Base-by-base conservation (phyloP, 805 yeast species). In the Grigorovia jiainica region DNA sequence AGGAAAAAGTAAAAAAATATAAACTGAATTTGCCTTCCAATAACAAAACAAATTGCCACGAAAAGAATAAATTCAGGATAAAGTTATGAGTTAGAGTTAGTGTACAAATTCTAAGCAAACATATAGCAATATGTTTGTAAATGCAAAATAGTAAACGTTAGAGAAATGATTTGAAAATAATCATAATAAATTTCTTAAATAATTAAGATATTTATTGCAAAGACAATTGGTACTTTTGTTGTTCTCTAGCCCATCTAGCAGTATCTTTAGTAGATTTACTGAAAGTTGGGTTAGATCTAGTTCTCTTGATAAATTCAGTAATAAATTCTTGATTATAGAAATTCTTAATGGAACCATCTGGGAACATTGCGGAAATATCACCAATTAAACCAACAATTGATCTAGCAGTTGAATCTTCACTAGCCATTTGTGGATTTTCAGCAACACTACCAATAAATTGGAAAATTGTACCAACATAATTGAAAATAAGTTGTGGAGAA, bases 221-320 rank as follows among this genome's bases (percentile, higher is more conserved):
- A 1, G 57, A 47, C 30, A 57, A 38, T 48, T 61, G 65, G 36
- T 46, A 48, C 36, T 58, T 59, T 42, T 60, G 64, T 47, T 67
- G 95, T 55, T 84, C 95, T 52, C 92, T 76, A 13, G 98, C 97
- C 97, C 97, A 92, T 65, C 89, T 77, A 7, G 97, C 97, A n/a
- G 95, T 85, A 55, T 83, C 92, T 59, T 76, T 78, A 10, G 97
- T 87, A 42, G 72, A 66, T 52, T 75, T 76, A 29, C 77, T 68
- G 57, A 79, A 84, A 25, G 69, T 52, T 47, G 73, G 70, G 57
- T 79, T 80, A 41, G 75, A 56, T 62, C 92, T 76, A 18, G 89
- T 80, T 57, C 71, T 76, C 60, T 78, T 80, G 58, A 92, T 81
- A 57, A 85, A 75, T 20, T 77, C 81, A 6, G 82, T 66, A 21